phyloP scores from a whole-genome alignment of 1,284 basidiomycete genomes.

The Fomitopsis palustris region DNA sequence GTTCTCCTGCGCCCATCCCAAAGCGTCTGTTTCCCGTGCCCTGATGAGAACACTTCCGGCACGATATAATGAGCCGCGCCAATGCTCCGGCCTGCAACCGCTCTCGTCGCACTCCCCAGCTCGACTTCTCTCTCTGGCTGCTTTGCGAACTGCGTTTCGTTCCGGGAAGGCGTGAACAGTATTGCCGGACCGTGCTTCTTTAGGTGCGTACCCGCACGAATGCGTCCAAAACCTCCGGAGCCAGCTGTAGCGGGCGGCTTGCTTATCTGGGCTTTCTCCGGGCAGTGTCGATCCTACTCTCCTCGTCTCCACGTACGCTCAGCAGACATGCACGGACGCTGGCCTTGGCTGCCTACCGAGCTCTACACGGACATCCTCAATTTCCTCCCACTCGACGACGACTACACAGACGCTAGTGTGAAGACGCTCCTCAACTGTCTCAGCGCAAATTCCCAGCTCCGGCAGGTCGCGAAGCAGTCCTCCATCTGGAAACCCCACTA shows the following conservation, averaged over 20 bases:
- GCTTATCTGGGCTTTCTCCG: background rate
- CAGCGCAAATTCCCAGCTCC: constrained; percentile 23
- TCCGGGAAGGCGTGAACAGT: background rate
- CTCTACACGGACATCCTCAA: constrained; percentile 25
- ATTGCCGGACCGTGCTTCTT: background rate
- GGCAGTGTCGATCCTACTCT: background rate
- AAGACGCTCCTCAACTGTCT: constrained; percentile 27
- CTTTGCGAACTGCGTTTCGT: background rate
- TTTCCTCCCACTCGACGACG: constrained; percentile 26
- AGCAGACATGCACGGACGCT: background rate
- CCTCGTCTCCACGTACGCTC: background rate
- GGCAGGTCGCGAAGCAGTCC: constrained; percentile 25
- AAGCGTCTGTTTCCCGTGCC: background rate
- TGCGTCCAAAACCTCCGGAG: background rate
- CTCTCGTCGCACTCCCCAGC: background rate
- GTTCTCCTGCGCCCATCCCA: background rate
- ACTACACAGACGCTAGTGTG: constrained; percentile 21
- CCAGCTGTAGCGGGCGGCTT: background rate
- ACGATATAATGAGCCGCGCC: background rate
- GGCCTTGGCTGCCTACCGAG: constrained; percentile 20
- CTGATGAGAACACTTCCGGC: background rate
- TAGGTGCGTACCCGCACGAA: background rate
- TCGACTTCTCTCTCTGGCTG: background rate
- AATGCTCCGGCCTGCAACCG: background rate
- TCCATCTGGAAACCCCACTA: constrained; percentile 52